Conservation (phyloP, 495 filamentous ascomycete genomes). For the Penicillium malachiteum region DNA sequence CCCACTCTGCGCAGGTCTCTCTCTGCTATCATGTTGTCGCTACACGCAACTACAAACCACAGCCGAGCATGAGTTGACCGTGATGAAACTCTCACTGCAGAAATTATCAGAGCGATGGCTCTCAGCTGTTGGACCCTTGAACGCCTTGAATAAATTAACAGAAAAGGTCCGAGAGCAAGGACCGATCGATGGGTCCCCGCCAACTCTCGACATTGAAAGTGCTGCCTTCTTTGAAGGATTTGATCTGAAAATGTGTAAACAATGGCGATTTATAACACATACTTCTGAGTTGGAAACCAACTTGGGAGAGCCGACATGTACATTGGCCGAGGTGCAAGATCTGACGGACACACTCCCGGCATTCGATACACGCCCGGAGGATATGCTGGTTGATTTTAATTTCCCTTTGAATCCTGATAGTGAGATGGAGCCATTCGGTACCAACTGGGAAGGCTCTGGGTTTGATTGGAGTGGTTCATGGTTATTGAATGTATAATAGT, state of each 20-base stretch:
- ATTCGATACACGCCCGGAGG: constrained; percentile 14
- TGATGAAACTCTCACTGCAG: constrained; percentile 31
- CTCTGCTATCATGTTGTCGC: constrained; percentile 27
- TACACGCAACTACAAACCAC: constrained; percentile 25
- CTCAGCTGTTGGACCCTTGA: constrained; percentile 27
- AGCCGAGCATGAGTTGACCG: constrained; percentile 29
- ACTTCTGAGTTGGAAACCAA: constrained; percentile 5
- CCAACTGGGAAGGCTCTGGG: constrained; percentile 28
- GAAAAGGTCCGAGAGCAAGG: constrained; percentile 28
- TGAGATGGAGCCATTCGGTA: constrained; percentile 21
- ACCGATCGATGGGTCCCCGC: constrained; percentile 17
- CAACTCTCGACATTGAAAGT: constrained; percentile 19
- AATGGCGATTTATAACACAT: constrained; percentile 29
- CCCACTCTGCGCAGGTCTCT: constrained; percentile 25
- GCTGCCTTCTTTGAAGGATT: constrained; percentile 31
- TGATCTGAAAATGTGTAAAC: constrained; percentile 25
- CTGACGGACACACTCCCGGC: constrained; percentile 6
- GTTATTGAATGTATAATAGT: constrained; percentile 20
- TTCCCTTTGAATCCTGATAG: constrained; percentile 16
- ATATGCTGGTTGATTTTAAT: constrained; percentile 10
- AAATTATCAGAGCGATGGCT: constrained; percentile 32
- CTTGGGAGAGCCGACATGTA: constrained; percentile 13
- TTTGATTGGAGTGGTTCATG: constrained; percentile 34
- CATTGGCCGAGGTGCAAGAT: constrained; percentile 24
- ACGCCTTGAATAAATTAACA: constrained; percentile 28